Evolutionary conservation across 345 rosid species (phyloP).

Genomic region (Brassica nigra): DNA sequence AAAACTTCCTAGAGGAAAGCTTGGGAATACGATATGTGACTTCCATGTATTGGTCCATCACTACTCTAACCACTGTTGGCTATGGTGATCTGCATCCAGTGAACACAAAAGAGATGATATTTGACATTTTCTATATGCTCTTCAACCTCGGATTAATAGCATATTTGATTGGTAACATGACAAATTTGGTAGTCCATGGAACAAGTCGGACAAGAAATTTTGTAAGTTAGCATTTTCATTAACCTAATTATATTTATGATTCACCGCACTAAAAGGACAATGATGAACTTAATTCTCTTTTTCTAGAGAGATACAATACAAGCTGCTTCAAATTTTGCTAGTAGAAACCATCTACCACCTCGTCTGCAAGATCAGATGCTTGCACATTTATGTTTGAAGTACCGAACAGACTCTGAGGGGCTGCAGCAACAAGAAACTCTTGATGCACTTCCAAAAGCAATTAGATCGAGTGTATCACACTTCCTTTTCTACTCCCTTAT

Average conservation of each 20-base stretch:
- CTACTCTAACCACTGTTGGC: slow-evolving; percentile 91
- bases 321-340: slow-evolving; percentile 72
- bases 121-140: slow-evolving; percentile 88
- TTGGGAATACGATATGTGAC: slow-evolving; percentile 78
- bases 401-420: slow-evolving; percentile 70
- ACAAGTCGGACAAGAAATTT: slow-evolving; percentile 90
- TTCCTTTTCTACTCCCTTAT: slow-evolving; percentile 66
- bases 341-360: slow-evolving; percentile 59
- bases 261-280: not conserved
- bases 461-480: slow-evolving; percentile 69
- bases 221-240: slow-evolving; percentile 48
- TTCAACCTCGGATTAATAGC: slow-evolving; percentile 91
- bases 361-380: slow-evolving; percentile 79
- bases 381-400: slow-evolving; percentile 73
- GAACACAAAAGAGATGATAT: slow-evolving; percentile 80
- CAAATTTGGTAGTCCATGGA: slow-evolving; percentile 94
- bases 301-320: slow-evolving; percentile 70
- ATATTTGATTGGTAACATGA: slow-evolving; percentile 96
- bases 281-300: not conserved
- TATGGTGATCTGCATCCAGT: slow-evolving; percentile 96
- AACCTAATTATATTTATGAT: not conserved
- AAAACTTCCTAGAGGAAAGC: slow-evolving; percentile 51
- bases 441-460: slow-evolving; percentile 80
- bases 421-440: slow-evolving; percentile 76
- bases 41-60: slow-evolving; percentile 93